Evolutionary conservation across 2,329 filamentous ascomycete genomes (phyloP).

Genomic region (Pseudopyrenochaeta lycopersici): DNA sequence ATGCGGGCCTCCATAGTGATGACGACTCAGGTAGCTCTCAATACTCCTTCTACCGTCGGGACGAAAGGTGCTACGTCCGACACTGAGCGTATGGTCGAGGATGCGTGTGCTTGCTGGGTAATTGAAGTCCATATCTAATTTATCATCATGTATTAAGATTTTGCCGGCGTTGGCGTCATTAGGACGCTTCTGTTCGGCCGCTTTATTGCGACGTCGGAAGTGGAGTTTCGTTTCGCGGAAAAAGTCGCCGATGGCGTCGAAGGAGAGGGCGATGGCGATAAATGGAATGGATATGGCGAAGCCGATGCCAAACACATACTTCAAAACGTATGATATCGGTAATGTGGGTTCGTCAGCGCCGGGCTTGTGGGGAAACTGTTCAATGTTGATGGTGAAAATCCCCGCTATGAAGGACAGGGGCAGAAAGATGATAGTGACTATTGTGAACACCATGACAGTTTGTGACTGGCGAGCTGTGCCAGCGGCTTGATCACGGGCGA

Average conservation of each 20-base stretch:
- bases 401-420: slow-evolving; percentile 65
- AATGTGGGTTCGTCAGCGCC: slow-evolving; percentile 47
- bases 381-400: slow-evolving; percentile 65
- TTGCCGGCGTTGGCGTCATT: slow-evolving; percentile 7
- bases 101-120: slow-evolving; percentile 34
- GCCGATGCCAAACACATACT: slow-evolving; percentile 66
- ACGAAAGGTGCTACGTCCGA: slow-evolving; percentile 33
- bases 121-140: slow-evolving; percentile 13
- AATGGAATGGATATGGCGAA: slow-evolving; percentile 63
- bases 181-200: background rate
- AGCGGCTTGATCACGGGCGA: slow-evolving; percentile 67
- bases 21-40: slow-evolving; percentile 35
- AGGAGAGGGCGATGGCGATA: slow-evolving; percentile 56
- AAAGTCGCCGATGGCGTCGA: slow-evolving; percentile 52
- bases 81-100: slow-evolving; percentile 38
- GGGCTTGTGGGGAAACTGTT: slow-evolving; percentile 54
- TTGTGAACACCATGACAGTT: slow-evolving; percentile 67
- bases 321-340: slow-evolving; percentile 60
- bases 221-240: slow-evolving; percentile 37
- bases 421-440: slow-evolving; percentile 67
- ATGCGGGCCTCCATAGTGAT: slow-evolving; percentile 15
- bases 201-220: slow-evolving; percentile 15
- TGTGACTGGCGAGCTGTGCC: slow-evolving; percentile 66
- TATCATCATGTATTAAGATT: slow-evolving; percentile 15
- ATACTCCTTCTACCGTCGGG: slow-evolving; percentile 33